These are phyloP conservation scores for Rhizophora apiculata DNA, from an alignment of 345 rosid genomes.

Conservation along the genomic window DNA sequence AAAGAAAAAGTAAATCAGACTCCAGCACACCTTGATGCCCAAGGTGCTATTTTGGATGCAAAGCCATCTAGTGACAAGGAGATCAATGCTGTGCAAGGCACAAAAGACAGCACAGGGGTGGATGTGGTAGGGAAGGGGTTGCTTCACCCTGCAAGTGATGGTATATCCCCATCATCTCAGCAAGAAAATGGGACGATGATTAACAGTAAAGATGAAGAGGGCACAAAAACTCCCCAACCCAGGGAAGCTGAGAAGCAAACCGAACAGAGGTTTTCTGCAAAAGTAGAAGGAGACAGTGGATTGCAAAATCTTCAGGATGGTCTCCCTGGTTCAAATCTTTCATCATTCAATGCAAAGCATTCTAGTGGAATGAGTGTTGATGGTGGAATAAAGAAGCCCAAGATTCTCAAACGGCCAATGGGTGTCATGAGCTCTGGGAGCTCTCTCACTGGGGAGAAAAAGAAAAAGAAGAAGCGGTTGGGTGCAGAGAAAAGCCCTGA, in stretches of 20 bases:
- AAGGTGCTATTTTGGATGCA: constrained; percentile 16
- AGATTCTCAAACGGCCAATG: constrained; percentile 46
- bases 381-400: constrained; percentile 46
- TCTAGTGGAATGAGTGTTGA: constrained; percentile 32
- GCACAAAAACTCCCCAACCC: constrained; percentile 25
- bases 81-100: constrained; percentile 20
- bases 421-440: constrained; percentile 40
- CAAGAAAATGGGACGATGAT: constrained; percentile 27
- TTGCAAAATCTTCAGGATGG: constrained; percentile 33
- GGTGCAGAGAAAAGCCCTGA: constrained; percentile 37
- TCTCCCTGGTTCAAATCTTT: constrained; percentile 24
- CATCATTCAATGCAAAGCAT: constrained; percentile 37
- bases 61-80: constrained; percentile 34
- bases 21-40: constrained; percentile 8
- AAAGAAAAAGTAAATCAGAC: constrained; percentile 31
- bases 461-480: constrained; percentile 64
- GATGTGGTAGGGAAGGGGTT: constrained; percentile 25
- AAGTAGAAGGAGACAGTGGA: constrained; percentile 33
- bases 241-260: constrained; percentile 42
- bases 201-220: constrained; percentile 37
- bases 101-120: constrained; percentile 22
- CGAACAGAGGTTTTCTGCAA: constrained; percentile 22
- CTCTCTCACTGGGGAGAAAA: constrained; percentile 37
- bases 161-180: constrained; percentile 18
- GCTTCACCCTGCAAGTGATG: constrained; percentile 18